Percentiles rank a stretch among this genome's conserved stretches.
These are phyloP conservation scores for Gillenia trifoliata DNA, from an alignment of 306 rosid species.

Conservation along the genomic window DNA sequence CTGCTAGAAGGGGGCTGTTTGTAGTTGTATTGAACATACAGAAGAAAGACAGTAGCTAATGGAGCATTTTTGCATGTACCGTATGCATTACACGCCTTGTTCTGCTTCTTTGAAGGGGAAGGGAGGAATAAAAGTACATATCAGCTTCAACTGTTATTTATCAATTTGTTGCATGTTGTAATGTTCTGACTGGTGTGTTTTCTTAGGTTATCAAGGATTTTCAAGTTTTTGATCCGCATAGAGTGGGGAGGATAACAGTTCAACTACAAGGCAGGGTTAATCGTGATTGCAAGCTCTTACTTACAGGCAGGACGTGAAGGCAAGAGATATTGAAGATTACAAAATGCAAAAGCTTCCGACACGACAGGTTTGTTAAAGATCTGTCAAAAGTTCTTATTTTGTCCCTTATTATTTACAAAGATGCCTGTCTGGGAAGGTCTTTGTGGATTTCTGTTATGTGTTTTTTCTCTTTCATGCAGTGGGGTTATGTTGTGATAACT, in stretches of 20 bases:
- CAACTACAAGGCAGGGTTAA: constrained; percentile 87
- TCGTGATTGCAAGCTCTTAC: constrained; percentile 75
- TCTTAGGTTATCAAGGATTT: constrained; percentile 65
- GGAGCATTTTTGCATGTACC: neutral
- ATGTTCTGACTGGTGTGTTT: constrained; percentile 1
- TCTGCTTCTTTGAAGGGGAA: neutral
- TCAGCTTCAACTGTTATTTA: neutral
- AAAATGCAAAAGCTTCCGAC: constrained; percentile 65
- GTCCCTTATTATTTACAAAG: neutral
- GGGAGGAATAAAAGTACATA: neutral
- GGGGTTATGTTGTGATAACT: constrained; percentile 95
- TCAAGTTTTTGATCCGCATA: constrained; percentile 77
- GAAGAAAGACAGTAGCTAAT: neutral
- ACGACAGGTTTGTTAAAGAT: constrained; percentile 52
- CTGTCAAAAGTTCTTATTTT: neutral
- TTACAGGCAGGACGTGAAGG: constrained; percentile 65
- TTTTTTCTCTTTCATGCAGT: constrained; percentile 47
- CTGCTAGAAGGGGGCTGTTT: neutral
- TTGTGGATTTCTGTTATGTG: neutral
- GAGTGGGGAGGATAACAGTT: constrained; percentile 88
- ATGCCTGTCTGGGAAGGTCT: neutral
- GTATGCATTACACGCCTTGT: neutral
- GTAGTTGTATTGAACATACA: neutral
- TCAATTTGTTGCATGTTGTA: neutral
- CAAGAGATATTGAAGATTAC: constrained; percentile 68